Percentiles rank a stretch among this genome's conserved stretches.
These are phyloP conservation scores for Phylloporus sp. DNA, from an alignment of 768 basidiomycete species.

Conservation along the genomic window DNA sequence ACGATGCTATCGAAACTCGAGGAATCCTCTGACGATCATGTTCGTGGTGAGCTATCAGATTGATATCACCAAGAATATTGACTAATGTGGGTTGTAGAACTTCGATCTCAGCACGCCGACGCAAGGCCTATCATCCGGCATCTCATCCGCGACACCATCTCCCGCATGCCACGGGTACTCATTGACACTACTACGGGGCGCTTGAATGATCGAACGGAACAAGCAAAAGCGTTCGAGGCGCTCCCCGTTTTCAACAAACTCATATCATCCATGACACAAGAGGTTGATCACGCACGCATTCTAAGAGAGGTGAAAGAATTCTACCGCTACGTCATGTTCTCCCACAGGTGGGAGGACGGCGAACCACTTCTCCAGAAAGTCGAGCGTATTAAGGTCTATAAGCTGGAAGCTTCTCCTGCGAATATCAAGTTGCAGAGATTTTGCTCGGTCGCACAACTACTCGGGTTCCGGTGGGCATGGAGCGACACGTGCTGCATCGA, in stretches of 20 bases:
- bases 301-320: background rate
- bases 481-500: slow-evolving; percentile 5
- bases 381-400: background rate
- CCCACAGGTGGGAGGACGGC: background rate
- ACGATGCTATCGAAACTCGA: background rate
- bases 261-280: background rate
- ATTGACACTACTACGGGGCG: background rate
- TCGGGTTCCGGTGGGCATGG: slow-evolving; percentile 1
- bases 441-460: background rate
- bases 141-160: background rate
- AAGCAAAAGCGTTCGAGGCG: background rate
- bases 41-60: background rate
- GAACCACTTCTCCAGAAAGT: background rate
- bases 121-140: background rate
- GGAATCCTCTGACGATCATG: background rate
- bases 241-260: background rate
- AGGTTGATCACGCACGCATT: background rate
- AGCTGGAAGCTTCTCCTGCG: background rate
- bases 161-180: background rate
- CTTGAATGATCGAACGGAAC: background rate
- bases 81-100: background rate
- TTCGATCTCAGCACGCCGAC: background rate
- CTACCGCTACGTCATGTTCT: slow-evolving; percentile 5
- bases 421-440: background rate
- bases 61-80: background rate